phyloP scores from a whole-genome alignment of 1,284 basidiomycete genomes.

The Neonothopanus nambi region DNA sequence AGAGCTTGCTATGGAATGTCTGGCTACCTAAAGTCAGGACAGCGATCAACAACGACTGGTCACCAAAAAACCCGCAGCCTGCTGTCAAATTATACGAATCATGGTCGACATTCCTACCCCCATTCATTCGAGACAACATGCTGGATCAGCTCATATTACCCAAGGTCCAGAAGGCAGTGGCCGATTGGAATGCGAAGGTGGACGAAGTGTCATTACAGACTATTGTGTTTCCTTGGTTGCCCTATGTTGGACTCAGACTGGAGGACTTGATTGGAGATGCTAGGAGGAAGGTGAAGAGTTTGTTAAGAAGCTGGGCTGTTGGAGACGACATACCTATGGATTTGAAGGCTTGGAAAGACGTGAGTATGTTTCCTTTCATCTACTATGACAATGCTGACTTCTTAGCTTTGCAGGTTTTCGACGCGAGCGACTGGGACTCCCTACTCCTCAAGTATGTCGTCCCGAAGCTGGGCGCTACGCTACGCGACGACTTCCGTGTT shows the following conservation, averaged over 20 bases:
- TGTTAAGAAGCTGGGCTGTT: slow-evolving; percentile 80
- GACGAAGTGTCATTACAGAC: slow-evolving; percentile 66
- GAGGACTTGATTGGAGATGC: slow-evolving; percentile 85
- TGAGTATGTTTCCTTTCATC: slow-evolving; percentile 39
- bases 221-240: slow-evolving; percentile 96
- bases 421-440: slow-evolving; percentile 84
- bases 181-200: slow-evolving; percentile 75
- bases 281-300: slow-evolving; percentile 78
- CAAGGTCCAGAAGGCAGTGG: slow-evolving; percentile 84
- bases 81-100: slow-evolving; percentile 85
- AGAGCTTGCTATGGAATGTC: slow-evolving; percentile 89
- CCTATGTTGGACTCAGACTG: slow-evolving; percentile 78
- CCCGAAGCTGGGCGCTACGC: slow-evolving; percentile 79
- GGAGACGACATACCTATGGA: slow-evolving; percentile 77
- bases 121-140: slow-evolving; percentile 92
- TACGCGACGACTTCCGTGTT: slow-evolving; percentile 84
- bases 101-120: slow-evolving; percentile 86
- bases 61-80: slow-evolving; percentile 68
- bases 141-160: slow-evolving; percentile 95
- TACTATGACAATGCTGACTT: slow-evolving; percentile 19
- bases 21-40: slow-evolving; percentile 96
- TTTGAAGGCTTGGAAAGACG: slow-evolving; percentile 78
- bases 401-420: slow-evolving; percentile 58
- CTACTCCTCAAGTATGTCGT: slow-evolving; percentile 89
- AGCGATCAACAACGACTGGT: slow-evolving; percentile 92